These are phyloP conservation scores for Emericellopsis atlantica DNA, from an alignment of 2,329 filamentous ascomycete genomes.

Conservation along the genomic window DNA sequence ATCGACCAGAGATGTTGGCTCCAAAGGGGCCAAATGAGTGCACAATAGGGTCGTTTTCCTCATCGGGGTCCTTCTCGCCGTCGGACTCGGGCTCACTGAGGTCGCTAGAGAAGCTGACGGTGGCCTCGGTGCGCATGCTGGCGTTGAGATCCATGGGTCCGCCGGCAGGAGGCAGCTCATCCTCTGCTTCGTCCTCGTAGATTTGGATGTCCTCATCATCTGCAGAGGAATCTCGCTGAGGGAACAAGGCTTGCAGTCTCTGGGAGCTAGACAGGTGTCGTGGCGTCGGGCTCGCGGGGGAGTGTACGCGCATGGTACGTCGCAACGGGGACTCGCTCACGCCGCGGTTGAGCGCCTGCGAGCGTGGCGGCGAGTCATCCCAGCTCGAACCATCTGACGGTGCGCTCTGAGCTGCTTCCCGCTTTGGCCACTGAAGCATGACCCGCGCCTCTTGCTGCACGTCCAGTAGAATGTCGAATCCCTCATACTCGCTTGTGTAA, in stretches of 20 bases:
- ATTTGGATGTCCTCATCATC: constrained; percentile 42
- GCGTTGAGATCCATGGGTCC: constrained; percentile 15
- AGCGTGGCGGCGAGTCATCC: constrained; percentile 44
- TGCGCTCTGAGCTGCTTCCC: constrained; percentile 18
- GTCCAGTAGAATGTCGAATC: constrained; percentile 85
- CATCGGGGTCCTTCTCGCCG: constrained; percentile 67
- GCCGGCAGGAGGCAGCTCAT: constrained; percentile 23
- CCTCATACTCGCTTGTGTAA: constrained; percentile 81
- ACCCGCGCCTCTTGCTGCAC: constrained; percentile 79
- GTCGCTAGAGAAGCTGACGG: constrained; percentile 45
- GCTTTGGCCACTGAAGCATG: constrained; percentile 73
- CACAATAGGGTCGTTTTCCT: constrained; percentile 89
- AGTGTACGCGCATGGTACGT: constrained; percentile 46
- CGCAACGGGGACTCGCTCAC: constrained; percentile 45
- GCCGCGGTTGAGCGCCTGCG: not conserved
- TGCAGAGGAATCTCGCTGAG: constrained; percentile 13
- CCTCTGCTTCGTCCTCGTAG: constrained; percentile 54
- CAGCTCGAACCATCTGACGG: constrained; percentile 60
- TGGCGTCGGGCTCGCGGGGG: constrained; percentile 59
- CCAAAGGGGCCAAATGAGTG: constrained; percentile 89
- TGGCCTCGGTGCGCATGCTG: constrained; percentile 37
- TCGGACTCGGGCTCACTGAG: constrained; percentile 47
- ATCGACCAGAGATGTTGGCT: constrained; percentile 68
- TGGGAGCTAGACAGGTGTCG: constrained; percentile 28
- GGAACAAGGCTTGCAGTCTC: constrained; percentile 30